Percentiles rank a stretch among this genome's conserved stretches.
Conservation (phyloP, 306 rosid genomes). For the Rosa persica region DNA sequence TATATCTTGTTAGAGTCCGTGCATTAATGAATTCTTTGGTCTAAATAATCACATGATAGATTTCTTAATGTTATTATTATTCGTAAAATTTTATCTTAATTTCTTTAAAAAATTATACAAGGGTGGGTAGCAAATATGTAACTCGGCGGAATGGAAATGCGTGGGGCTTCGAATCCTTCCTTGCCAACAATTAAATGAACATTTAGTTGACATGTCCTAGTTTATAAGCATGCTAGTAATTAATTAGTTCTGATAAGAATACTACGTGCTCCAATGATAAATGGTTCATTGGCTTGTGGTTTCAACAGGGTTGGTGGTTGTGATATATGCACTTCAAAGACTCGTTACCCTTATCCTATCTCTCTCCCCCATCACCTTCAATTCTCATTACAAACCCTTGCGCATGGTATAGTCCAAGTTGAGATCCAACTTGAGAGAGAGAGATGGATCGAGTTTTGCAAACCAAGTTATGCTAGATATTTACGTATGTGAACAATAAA, state of each 20-base stretch:
- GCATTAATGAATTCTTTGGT: too few relatives aligned
- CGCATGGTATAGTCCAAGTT: conserved; percentile 46
- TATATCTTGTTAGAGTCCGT: background rate
- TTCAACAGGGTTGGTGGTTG: background rate
- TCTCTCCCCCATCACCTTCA: background rate
- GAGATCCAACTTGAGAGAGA: conserved; percentile 16
- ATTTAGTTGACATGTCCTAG: background rate
- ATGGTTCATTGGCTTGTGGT: background rate
- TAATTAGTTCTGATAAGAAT: background rate
- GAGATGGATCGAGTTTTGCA: conserved; percentile 20
- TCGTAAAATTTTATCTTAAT: too few relatives aligned
- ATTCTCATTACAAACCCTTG: conserved; percentile 27
- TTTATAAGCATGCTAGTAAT: background rate
- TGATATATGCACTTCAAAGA: conserved; percentile 10
- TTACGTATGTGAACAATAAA: conserved; percentile 21
- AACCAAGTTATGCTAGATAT: conserved; percentile 24
- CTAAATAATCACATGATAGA: background rate
- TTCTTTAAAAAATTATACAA: too few relatives aligned
- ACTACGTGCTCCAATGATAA: background rate
- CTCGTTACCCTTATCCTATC: background rate
- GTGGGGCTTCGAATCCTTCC: background rate
- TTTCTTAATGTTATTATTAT: background rate
- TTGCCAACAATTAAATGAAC: background rate
- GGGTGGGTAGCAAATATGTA: too few relatives aligned
- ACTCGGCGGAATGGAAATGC: too few relatives aligned